A percentile compares a stretch with the other conserved stretches of the same genome.
phyloP scores from a whole-genome alignment of 2,329 filamentous ascomycete genomes.

The Coleophoma cylindrospora region DNA sequence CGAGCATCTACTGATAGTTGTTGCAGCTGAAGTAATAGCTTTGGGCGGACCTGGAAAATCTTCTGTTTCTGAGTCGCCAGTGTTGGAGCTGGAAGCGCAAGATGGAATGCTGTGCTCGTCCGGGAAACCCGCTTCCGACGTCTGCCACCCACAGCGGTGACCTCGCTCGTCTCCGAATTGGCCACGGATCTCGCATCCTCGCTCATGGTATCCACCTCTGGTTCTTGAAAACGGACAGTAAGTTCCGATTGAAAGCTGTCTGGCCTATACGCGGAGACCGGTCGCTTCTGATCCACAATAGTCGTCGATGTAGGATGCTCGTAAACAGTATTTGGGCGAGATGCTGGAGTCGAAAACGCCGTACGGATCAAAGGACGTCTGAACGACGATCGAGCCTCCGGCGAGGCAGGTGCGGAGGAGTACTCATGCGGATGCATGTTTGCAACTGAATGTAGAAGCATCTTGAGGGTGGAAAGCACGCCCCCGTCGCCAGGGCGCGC shows the following conservation, averaged over 20 bases:
- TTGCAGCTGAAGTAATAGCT: conserved; percentile 68
- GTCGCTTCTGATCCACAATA: conserved; percentile 11
- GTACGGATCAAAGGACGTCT: conserved; percentile 22
- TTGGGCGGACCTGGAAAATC: conserved; percentile 59
- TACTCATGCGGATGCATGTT: conserved; percentile 19
- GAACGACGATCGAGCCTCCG: conserved; percentile 9
- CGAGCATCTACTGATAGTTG: conserved; percentile 54
- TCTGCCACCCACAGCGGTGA: conserved; percentile 16
- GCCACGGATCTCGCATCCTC: conserved; percentile 23
- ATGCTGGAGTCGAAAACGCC: conserved; percentile 22
- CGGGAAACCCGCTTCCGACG: conserved; percentile 41
- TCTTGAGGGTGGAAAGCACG: conserved; percentile 9
- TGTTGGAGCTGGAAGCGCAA: conserved; percentile 63
- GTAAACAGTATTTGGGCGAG: conserved; percentile 16
- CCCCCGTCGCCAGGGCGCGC: conserved; percentile 10
- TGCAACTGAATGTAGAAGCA: conserved; percentile 25
- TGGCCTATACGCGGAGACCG: conserved; percentile 19
- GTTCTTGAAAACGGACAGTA: conserved; percentile 22
- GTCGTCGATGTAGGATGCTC: conserved; percentile 13
- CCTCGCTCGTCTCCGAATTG: conserved; percentile 22
- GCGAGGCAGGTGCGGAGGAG: conserved; percentile 11
- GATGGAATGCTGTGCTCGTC: conserved; percentile 57
- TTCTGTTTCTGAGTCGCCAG: conserved; percentile 47
- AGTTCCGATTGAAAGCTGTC: conserved; percentile 10
- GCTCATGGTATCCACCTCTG: conserved; percentile 22